Evolutionary conservation across 2,329 filamentous ascomycete species (phyloP), one percentile per base, ranked within the genome.

Genomic region (Chrysoporthe deuterocubensis): DNA sequence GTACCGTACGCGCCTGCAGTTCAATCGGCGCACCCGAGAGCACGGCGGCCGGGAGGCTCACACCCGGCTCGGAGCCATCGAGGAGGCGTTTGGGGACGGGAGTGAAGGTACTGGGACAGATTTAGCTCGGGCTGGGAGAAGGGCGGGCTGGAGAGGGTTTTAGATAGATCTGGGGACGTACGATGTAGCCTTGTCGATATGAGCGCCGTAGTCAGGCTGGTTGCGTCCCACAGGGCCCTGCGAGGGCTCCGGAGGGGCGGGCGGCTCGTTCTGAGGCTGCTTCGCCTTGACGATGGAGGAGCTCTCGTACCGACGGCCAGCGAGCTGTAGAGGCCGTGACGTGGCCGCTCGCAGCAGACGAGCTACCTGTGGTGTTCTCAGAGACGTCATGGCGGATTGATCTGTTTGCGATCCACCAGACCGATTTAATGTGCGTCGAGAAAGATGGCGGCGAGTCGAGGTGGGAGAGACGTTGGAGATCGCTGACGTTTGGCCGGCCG

Each of bases 11-110:
- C 71, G 92, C 94, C 83, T 99, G 94, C 21, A 99, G 88, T 78
- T 99, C 96, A 67, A 94, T 88, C 42, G 96, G 96, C 59, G 96
- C 96, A 62, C 95, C 96, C 3, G 96, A 98, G 43, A 97, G 85
- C 40, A 96, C 87, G 69, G 94, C 93, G 37, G 95, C 96, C 63
- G 94, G 89, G 54, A 96, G 85, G 68, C 89, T 83, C 4, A 91
- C 87, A 50, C 85, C 87, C 56, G 91, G 89, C 81, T 98, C 95
- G 77, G 91, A 96, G 75, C 94, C 96, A 76, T 97, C 91, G 87
- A 97, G 93, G 69, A 97, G 87, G 72, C 90, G 87, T 83, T 92
- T 94, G 68, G 96, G 95, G 32, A 97, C 89, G 26, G 95, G 96
- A 1, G 95, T 97, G 81, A 93, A 99, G 76, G 89, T 90, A 69